A percentile compares a stretch with the other conserved stretches of the same genome.
phyloP scores from a whole-genome alignment of 345 rosid genomes.

The Melaleuca alternifolia region DNA sequence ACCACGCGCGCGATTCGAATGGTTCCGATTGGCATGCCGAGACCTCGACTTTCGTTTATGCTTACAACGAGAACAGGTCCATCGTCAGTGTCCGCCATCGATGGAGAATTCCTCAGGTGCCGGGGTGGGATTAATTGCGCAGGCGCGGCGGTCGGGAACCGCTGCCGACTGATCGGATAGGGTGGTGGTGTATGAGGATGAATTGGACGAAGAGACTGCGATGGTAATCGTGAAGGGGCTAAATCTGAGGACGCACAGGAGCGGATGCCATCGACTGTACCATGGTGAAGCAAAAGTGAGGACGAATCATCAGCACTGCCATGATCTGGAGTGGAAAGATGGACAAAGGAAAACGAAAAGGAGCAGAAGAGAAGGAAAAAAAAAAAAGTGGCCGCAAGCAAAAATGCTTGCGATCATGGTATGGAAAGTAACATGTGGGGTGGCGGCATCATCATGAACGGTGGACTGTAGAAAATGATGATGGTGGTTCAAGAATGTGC shows the following conservation, averaged over 20 bases:
- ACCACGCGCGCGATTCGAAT: constrained; percentile 3
- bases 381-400: too few species aligned
- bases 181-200: constrained; percentile 70
- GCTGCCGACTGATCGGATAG: constrained; percentile 53
- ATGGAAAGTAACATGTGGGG: neutral
- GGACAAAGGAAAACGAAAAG: too few species aligned
- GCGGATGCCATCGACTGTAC: neutral
- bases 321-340: constrained; percentile 70
- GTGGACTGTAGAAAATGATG: too few species aligned
- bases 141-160: too few species aligned
- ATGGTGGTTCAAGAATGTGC: too few species aligned
- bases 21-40: neutral
- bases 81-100: constrained; percentile 58
- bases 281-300: constrained; percentile 8
- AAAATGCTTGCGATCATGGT: too few species aligned
- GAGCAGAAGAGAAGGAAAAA: too few species aligned
- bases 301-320: constrained; percentile 55
- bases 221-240: constrained; percentile 78
- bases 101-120: constrained; percentile 33
- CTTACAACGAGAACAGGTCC: constrained; percentile 34
- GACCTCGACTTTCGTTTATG: constrained; percentile 43
- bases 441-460: too few species aligned
- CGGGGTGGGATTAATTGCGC: too few species aligned
- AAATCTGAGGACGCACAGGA: constrained; percentile 70
- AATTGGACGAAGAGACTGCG: constrained; percentile 47